phyloP scores from a whole-genome alignment of 257 asterid genomes.

The Solanum paucissectum region DNA sequence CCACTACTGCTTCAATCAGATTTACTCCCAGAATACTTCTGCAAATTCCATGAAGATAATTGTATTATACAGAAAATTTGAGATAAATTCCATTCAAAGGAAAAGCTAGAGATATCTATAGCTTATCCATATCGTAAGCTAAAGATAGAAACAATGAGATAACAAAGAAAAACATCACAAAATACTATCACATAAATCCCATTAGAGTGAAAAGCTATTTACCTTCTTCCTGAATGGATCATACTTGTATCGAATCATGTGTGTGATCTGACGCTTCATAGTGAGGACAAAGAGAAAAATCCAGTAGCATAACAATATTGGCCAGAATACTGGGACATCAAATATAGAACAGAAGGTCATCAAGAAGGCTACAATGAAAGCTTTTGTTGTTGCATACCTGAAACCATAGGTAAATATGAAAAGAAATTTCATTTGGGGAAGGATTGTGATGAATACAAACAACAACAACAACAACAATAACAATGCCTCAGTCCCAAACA shows the following conservation, averaged over 20 bases:
- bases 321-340: slow-evolving; percentile 95
- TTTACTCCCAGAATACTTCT: slow-evolving; percentile 31
- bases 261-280: slow-evolving; percentile 86
- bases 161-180: neutral
- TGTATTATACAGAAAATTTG: neutral
- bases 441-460: neutral
- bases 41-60: neutral
- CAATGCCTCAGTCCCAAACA: neutral
- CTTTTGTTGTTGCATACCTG: slow-evolving; percentile 93
- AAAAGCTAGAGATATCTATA: neutral
- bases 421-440: neutral
- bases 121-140: neutral
- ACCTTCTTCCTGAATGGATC: slow-evolving; percentile 87
- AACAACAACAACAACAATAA: neutral
- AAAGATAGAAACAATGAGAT: neutral
- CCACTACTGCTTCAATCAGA: slow-evolving; percentile 22
- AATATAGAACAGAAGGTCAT: slow-evolving; percentile 84
- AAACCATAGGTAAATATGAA: slow-evolving; percentile 3
- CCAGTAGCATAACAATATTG: slow-evolving; percentile 80
- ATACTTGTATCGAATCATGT: slow-evolving; percentile 81
- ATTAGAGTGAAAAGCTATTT: neutral
- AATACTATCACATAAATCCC: neutral
- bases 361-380: slow-evolving; percentile 54
- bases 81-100: neutral
- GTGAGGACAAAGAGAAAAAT: slow-evolving; percentile 69